Base-by-base conservation (phyloP, 306 rosid species). In the Gleditsia sinensis region DNA sequence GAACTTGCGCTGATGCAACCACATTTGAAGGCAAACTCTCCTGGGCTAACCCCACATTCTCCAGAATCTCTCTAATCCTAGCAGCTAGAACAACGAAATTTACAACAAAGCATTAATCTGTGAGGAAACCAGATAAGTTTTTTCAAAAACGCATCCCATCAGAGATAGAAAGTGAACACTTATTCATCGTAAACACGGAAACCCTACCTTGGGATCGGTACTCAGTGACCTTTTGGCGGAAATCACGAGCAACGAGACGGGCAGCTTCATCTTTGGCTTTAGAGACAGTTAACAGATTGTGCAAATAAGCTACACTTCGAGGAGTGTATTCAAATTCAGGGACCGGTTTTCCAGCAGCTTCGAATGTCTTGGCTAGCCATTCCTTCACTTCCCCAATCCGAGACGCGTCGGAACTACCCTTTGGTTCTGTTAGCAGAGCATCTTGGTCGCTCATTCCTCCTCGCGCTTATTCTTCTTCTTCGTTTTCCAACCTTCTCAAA, bases 241-340 rank as follows among this genome's bases (percentile, higher is more conserved):
- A 94, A 85, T 94, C 97, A 21, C 88, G 77, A 78, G 97, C 89
- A 32, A 92, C 93, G 51, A 94, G 81, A 48, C 91, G 90, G 9
- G 97, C 91, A 27, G 97, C 88, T 72, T 91, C 96, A 51, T 91
- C 96, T 71, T 94, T 91, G 74, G 97, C 83, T 50, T 90, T 90
- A 37, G 99, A 94, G 21, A 92, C 78, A 24, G 89, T 72, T 32
- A 83, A 67, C 62, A 94, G 91, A 73, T 76, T 87, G 82, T 87
- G 91, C 66, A 94, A 69, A 74, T 88, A 84, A 13, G 89, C 83
- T n/a, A 94, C 88, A 27, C 89, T 87, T 9, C 90, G 94, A 51
- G 97, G 95, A 25, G 96, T 90, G 81, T 88, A 94, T 68, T 91
- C 95, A 57, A 94, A 94, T 53, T 85, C 93, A 0, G 98, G 97